Evolutionary conservation across 768 basidiomycete genomes (phyloP).

Genomic region (Boletellus sp.): DNA sequence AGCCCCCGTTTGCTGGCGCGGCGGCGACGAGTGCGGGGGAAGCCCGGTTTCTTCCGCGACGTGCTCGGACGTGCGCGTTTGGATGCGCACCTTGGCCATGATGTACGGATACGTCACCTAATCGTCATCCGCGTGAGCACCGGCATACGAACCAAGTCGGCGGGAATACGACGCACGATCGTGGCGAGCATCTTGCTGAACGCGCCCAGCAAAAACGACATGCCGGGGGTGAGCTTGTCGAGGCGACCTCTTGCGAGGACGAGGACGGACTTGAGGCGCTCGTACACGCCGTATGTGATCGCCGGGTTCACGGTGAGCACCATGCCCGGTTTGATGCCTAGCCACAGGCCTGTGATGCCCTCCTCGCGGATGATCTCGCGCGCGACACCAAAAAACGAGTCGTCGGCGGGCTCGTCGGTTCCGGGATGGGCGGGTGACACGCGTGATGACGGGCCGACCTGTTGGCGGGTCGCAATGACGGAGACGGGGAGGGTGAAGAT

Average conservation of each 20-base stretch:
- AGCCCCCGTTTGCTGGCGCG: conserved; percentile 60
- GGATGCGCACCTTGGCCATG: conserved; percentile 95
- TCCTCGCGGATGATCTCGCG: conserved; percentile 87
- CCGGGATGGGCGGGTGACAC: not conserved
- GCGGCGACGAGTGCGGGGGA: not conserved
- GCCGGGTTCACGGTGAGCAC: conserved; percentile 98
- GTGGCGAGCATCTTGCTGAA: conserved; percentile 94
- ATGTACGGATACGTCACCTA: conserved; percentile 95
- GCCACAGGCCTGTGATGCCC: conserved; percentile 85
- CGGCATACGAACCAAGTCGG: not conserved
- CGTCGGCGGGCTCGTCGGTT: conserved; percentile 47
- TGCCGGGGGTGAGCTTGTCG: conserved; percentile 70
- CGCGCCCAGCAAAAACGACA: conserved; percentile 85
- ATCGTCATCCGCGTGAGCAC: not conserved
- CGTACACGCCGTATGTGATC: conserved; percentile 94
- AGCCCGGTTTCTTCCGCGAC: conserved; percentile 34
- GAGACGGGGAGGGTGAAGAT: conserved; percentile 98
- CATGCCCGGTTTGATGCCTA: conserved; percentile 86
- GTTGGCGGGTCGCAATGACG: conserved; percentile 96
- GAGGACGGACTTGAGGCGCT: conserved; percentile 78
- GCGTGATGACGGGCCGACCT: conserved; percentile 57
- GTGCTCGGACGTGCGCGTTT: conserved; percentile 67
- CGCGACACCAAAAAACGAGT: conserved; percentile 77
- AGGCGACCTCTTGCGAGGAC: conserved; percentile 50
- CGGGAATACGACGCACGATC: conserved; percentile 46